Base-by-base conservation (phyloP, 495 filamentous ascomycete species). In the Podospora pseudopauciseta region DNA sequence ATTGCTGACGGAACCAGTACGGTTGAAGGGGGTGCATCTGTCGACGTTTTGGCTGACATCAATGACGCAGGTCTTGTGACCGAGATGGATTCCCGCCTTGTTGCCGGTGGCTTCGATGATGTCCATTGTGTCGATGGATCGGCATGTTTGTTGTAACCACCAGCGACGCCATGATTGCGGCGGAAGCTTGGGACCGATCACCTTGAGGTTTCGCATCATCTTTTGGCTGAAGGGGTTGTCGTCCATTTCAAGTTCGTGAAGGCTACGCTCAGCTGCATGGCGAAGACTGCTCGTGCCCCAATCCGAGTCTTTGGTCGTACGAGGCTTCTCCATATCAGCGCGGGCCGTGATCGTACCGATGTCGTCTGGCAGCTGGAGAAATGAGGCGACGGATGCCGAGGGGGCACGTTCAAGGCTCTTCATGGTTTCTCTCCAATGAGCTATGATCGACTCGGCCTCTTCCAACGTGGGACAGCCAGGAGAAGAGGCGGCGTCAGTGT, bases 1-100 rank as follows among this genome's bases (percentile, higher is more conserved):
- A 2, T 27, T 19, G n/a, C 11, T 1, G 15, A 13, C 1, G 34
- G 39, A 69, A 11, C 16, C 34, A 7, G 18, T 56, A 26, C 18
- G 44, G 19, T n/a, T 39, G 15, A 63, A 32, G 3, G 15, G 26
- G 39, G 80, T 80, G 19, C 11, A 19, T 5, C 89, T 83, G 69
- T 91, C 90, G 19, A 91, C 80, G 68, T 93, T 94, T 73, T 96
- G 92, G 19, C 91, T 92, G 1, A 92, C 74, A 62, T 96, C 91
- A 28, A 72, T 62, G 57, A 83, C 80, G 74, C 79, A 86, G 76
- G 85, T 86, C 74, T 93, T 93, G 78, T 81, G 91, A 57, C 79
- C 80, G 59, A 87, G 78, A 70, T 94, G 91, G 66, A 83, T 85
- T 2, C 79, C 81, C 2, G 69, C 63, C 59, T 68, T 63, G 11